These are phyloP conservation scores for Calycina herbarum DNA, from an alignment of 2,329 filamentous ascomycete species.

Conservation along the genomic window DNA sequence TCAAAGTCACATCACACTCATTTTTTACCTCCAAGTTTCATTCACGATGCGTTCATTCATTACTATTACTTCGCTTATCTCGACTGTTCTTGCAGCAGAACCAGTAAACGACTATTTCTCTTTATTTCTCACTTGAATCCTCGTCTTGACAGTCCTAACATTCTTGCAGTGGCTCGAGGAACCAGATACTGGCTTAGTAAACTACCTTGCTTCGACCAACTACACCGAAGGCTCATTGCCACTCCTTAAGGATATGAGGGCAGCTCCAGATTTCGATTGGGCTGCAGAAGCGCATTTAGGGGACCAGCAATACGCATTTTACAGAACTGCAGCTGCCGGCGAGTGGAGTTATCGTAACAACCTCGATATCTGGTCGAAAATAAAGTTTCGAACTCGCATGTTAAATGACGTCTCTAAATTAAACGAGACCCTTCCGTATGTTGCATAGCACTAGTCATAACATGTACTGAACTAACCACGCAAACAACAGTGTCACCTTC, in stretches of 20 bases:
- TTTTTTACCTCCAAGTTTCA: background rate
- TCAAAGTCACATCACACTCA: background rate
- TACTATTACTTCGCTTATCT: background rate
- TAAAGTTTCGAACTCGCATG: constrained; percentile 48
- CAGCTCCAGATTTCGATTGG: constrained; percentile 14
- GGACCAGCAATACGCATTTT: constrained; percentile 7
- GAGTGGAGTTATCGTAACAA: constrained; percentile 44
- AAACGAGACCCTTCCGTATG: constrained; percentile 24
- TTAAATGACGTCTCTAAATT: constrained; percentile 42
- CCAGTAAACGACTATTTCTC: background rate
- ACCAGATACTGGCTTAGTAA: constrained; percentile 2
- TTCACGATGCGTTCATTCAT: constrained; percentile 2
- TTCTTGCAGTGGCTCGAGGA: background rate
- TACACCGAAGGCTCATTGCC: background rate
- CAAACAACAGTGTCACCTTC: constrained; percentile 21
- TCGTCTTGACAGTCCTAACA: background rate
- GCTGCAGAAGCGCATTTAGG: constrained; percentile 9
- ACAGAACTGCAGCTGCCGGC: constrained; percentile 11
- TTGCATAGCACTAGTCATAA: no score
- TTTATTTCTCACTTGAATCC: background rate
- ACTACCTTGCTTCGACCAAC: constrained; percentile 4
- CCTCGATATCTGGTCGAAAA: constrained; percentile 50
- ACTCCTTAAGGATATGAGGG: background rate
- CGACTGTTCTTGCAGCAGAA: background rate
- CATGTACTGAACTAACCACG: background rate